A percentile compares a stretch with the other conserved stretches of the same genome.
Evolutionary conservation across 257 asterid species (phyloP).

Genomic region (Solanum rostratum): DNA sequence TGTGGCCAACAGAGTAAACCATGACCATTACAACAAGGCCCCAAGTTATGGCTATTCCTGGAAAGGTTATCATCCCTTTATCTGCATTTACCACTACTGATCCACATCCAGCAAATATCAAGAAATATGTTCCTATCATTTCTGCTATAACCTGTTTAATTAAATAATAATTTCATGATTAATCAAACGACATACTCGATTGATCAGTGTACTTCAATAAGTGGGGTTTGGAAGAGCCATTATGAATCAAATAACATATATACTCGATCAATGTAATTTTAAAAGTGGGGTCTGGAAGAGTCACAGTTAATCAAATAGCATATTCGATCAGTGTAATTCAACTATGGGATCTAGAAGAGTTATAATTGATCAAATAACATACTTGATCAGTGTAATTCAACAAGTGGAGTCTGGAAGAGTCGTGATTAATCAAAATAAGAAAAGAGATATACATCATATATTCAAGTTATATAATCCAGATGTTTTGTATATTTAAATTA

Average conservation of each 20-base stretch:
- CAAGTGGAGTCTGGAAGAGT: background rate
- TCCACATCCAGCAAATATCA: slow-evolving; percentile 32
- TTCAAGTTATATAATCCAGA: background rate
- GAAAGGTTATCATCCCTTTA: slow-evolving; percentile 15
- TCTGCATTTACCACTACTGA: slow-evolving; percentile 20
- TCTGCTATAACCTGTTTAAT: slow-evolving; percentile 20
- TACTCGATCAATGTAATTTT: background rate
- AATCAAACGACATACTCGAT: background rate
- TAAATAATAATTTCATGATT: too few species aligned
- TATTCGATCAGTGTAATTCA: too few species aligned
- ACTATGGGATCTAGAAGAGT: too few species aligned
- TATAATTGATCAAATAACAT: too few species aligned
- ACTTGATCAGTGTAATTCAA: background rate
- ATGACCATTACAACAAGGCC: slow-evolving; percentile 33
- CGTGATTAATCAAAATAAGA: background rate
- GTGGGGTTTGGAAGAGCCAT: too few species aligned
- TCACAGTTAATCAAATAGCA: background rate
- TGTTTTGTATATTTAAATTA: too few species aligned
- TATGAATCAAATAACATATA: background rate
- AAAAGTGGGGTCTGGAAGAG: background rate
- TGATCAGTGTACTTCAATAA: too few species aligned
- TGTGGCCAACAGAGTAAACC: slow-evolving; percentile 26
- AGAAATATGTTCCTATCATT: slow-evolving; percentile 20
- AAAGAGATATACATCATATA: background rate
- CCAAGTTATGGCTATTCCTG: slow-evolving; percentile 30